Conservation (phyloP, 352 stramenopile species). For the Discostella stelligera region DNA sequence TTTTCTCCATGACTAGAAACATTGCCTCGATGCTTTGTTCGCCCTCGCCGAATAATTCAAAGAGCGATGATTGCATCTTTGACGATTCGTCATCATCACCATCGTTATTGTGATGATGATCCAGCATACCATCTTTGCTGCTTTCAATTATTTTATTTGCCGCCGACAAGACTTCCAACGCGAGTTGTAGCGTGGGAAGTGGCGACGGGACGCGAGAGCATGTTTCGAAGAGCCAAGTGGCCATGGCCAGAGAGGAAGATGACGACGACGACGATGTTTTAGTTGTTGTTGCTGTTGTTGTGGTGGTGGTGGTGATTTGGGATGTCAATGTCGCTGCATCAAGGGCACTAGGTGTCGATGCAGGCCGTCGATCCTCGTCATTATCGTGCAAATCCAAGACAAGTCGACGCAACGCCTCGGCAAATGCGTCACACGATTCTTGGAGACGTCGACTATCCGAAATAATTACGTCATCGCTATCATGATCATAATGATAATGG, state of each 20-base stretch:
- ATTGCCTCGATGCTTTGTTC: conserved; percentile 64
- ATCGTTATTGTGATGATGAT: conserved; percentile 34
- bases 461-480: neutral
- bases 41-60: conserved; percentile 71
- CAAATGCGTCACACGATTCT: conserved; percentile 25
- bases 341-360: neutral
- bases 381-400: neutral
- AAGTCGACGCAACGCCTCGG: conserved; percentile 31
- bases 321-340: neutral
- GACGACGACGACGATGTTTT: neutral
- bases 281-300: neutral
- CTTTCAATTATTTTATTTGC: conserved; percentile 12
- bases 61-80: conserved; percentile 71
- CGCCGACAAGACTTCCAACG: conserved; percentile 33
- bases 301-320: neutral
- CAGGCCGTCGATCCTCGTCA: neutral
- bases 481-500: neutral
- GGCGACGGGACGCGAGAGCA: conserved; percentile 28
- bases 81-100: conserved; percentile 12
- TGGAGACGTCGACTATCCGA: neutral
- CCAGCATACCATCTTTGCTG: neutral
- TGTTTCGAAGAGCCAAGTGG: conserved; percentile 45
- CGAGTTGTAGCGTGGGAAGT: conserved; percentile 28
- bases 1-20: conserved; percentile 62
- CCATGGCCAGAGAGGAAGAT: neutral